Conservation (phyloP, 2,329 filamentous ascomycete species). For the Sclerotinia trifoliorum region DNA sequence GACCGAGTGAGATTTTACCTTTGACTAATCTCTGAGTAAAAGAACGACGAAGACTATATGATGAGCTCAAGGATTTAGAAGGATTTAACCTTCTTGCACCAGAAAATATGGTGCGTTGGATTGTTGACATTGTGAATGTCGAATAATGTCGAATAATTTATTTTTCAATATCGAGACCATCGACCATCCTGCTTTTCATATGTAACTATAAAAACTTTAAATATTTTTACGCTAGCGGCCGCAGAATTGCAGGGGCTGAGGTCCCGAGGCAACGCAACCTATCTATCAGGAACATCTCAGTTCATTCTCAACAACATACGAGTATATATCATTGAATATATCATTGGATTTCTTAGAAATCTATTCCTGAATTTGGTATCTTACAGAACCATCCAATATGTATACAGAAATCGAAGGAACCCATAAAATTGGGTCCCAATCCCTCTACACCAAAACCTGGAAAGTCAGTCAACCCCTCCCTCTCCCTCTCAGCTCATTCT, state of each 20-base stretch:
- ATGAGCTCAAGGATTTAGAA: neutral
- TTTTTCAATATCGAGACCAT: neutral
- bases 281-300: neutral
- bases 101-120: slow-evolving; percentile 3
- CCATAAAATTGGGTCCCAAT: slow-evolving; percentile 35
- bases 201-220: slow-evolving; percentile 17
- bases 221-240: slow-evolving; percentile 20
- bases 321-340: no score
- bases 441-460: slow-evolving; percentile 41
- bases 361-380: neutral
- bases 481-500: neutral
- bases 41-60: slow-evolving; percentile 2
- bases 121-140: slow-evolving; percentile 7
- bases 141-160: neutral
- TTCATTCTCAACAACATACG: neutral
- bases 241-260: neutral
- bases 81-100: neutral
- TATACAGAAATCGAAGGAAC: slow-evolving; percentile 38
- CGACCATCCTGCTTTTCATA: slow-evolving; percentile 23
- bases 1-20: neutral
- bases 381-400: slow-evolving; percentile 29
- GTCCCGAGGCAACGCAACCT: neutral
- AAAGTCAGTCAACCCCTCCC: slow-evolving; percentile 29
- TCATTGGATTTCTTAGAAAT: neutral
- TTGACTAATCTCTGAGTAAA: slow-evolving; percentile 12